Base-by-base conservation (phyloP, 768 basidiomycete species). In the Leccinum subtestaceum region DNA sequence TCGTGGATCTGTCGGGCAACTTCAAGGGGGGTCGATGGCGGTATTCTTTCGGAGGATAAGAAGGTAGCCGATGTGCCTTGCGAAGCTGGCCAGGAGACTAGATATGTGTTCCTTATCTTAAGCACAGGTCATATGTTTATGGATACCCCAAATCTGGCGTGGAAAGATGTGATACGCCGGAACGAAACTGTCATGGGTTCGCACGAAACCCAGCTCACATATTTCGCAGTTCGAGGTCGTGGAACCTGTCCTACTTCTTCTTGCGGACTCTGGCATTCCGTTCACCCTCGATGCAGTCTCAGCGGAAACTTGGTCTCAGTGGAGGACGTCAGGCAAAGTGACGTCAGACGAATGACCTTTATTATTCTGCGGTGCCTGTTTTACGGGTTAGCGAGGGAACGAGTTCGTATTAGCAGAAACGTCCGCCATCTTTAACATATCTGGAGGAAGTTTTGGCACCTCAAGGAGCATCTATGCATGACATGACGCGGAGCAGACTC, bases 171-270 rank as follows among this genome's bases (percentile, higher is more conserved):
- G 13, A 34, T 43, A 34, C 12, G 12, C 34, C 34, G 5, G 34
- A 34, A 13, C 34, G 34, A 34, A 34, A 34, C 34, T 34, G 12
- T 34, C 34, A 13, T 34, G 34, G 32, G 52, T 46, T 60, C 57
- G 64, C 51, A 56, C 17, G 49, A 60, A 19, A 55, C 71, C 13
- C 62, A 62, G 52, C 60, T 70, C 31, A 61, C 54, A n/a, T 70
- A 70, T 51, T 51, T 70, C 40, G 32, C 65, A 3, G 0, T 62
- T 7, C 71, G 70, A 47, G 70, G 15, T 34, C 65, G 70, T 46
- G 65, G 70, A 70, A 57, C 70, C 69, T 2, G 57, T 72, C 25
- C 21, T 71, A 8, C 60, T 67, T 17, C 57, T 72, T 25, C 70
- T 70, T 31, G 68, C 25, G 2, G 66, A 72, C 52, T 65, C 65